These are phyloP conservation scores for Zygosaccharomyces sapae DNA, from an alignment of 1,139 yeast genomes.

Conservation along the genomic window DNA sequence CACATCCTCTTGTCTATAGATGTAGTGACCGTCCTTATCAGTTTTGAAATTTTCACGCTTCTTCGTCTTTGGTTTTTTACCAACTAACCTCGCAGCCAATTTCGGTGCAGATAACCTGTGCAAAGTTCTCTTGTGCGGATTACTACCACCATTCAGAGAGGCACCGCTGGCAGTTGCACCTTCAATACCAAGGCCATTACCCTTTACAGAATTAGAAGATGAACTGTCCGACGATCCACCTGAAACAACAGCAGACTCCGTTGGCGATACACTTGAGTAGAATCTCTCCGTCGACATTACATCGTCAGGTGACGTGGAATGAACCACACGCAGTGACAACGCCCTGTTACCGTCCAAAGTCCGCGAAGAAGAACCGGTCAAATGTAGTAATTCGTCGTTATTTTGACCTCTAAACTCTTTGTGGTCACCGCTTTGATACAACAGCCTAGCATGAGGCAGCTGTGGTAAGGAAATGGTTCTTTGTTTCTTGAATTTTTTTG, in stretches of 20 bases:
- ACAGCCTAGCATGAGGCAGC: conserved; percentile 44
- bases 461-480: conserved; percentile 72
- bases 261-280: conserved; percentile 14
- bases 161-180: conserved; percentile 2
- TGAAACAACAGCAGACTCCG: conserved; percentile 6
- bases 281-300: conserved; percentile 7
- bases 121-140: conserved; percentile 9
- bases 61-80: conserved; percentile 15
- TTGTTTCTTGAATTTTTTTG: conserved; percentile 43
- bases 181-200: background rate
- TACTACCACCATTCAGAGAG: background rate
- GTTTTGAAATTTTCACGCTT: conserved; percentile 29
- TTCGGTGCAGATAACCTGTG: conserved; percentile 15
- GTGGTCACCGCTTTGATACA: conserved; percentile 19
- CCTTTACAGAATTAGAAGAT: conserved; percentile 7
- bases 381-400: conserved; percentile 32
- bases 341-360: conserved; percentile 32
- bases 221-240: conserved; percentile 9
- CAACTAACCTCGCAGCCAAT: conserved; percentile 15
- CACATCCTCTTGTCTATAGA: conserved; percentile 53
- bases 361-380: conserved; percentile 33
- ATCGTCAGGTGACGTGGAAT: conserved; percentile 22
- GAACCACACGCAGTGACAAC: conserved; percentile 25
- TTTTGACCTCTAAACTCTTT: conserved; percentile 25
- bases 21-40: conserved; percentile 83